Base-by-base conservation (phyloP, 176 grass and related monocot genomes). In the Poa pratensis region DNA sequence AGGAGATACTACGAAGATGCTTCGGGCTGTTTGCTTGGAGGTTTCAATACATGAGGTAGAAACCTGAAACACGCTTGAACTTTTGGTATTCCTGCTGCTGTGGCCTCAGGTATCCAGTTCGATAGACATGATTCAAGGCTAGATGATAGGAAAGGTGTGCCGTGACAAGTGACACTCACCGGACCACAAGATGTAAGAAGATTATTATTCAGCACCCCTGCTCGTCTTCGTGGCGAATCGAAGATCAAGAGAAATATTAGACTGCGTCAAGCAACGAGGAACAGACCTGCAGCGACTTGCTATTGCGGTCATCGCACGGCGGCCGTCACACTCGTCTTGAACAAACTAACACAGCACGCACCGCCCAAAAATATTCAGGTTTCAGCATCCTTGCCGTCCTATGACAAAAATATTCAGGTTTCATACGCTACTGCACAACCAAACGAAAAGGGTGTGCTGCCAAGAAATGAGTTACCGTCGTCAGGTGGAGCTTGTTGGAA, bases 141-240 rank as follows among this genome's bases (percentile, higher is more conserved):
- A 40, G 34, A 40, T 10, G 17, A 69, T 5, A 69, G 17, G 66
- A n/a, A 69, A 37, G 16, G 64, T 14, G 58, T 23, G 22, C n/a
- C n/a, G 5, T 26, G 22, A 61, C 28, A 67, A 34, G 30, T 67
- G 63, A 61, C 1, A 34, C 14, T 35, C 30, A 35, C 28, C 1
- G 14, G 28, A 67, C 63, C 63, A 67, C 28, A 67, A 18, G 63
- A 34, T 66, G 62, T 65, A 3, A 66, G 63, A 67, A 61, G 63
- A 28, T 15, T 26, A 67, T 67, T 67, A 67, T 67, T 67, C 30
- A 14, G 22, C 22, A 37, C 20, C 1, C 18, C 34, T 20, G 17
- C 34, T 5, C 18, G 34, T n/a, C 66, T 69, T 9, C 7, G 7
- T n/a, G 34, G 17, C 18, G 32, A 69, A 69, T 12, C 20, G 3